Base-by-base conservation (phyloP, 2,329 filamentous ascomycete genomes). In the Ophiostoma ips region DNA sequence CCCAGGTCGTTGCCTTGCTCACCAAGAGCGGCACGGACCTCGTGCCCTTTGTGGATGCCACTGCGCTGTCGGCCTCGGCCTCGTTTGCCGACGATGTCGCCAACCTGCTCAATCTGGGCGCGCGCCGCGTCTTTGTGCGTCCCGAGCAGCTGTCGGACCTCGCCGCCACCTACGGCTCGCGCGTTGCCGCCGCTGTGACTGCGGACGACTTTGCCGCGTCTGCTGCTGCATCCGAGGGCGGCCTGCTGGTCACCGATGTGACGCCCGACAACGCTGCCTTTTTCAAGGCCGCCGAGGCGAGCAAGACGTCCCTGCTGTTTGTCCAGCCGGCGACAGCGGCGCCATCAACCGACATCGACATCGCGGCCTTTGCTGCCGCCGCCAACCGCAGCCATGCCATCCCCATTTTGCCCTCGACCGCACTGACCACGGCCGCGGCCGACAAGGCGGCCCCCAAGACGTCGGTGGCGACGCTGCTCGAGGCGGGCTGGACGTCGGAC, bases 51-150 rank as follows among this genome's bases (percentile, higher is more conserved):
- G 76, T 95, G 57, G 87, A 95, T 59, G 87, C 81, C 47, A 83
- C 84, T 5, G 68, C 68, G 19, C 72, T 96, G 36, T 65, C 76
- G 31, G 79, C 80, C 6, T 19, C 34, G 12, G 46, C 13, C 10
- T 13, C 43, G 31, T 24, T 18, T 11, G 70, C 71, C 50, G 83
- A 88, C 57, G 84, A 94, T 55, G 71, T 96, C 34, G 68, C 90
- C 49, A 76, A 84, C 44, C 73, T 96, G 34, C 78, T 98, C 50
- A 86, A 98, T 63, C 77, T 81, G 55, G 92, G 92, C 53, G 87
- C 88, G 7, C 77, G 81, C 48, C 92, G 83, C 63, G 83, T 92
- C 55, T 92, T 96, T 63, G 84, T 95, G 47, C 75, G 76, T 16
- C 75, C 81, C 45, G 73, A 80, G 51, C 83, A 87, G 62, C 69